These are phyloP conservation scores for Kluyveromyces marxianus DNA, from an alignment of 1,139 yeast species.

Conservation along the genomic window DNA sequence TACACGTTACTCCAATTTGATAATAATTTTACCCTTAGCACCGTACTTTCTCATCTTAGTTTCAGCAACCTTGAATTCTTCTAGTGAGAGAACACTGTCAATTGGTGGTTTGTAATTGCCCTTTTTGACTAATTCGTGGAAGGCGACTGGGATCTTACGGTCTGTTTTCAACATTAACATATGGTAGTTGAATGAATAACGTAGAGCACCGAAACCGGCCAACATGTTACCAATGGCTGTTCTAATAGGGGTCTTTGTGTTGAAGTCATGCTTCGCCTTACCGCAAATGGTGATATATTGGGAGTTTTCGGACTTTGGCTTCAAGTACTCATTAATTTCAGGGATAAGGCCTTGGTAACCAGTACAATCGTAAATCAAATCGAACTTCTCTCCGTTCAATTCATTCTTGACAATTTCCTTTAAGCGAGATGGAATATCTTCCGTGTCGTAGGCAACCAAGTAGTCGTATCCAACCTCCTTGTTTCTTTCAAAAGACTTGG, in stretches of 20 bases:
- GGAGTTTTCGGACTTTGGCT: slow-evolving; percentile 35
- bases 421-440: slow-evolving; percentile 29
- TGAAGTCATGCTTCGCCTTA: slow-evolving; percentile 33
- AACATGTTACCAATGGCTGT: slow-evolving; percentile 15
- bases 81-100: slow-evolving; percentile 47
- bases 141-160: slow-evolving; percentile 30
- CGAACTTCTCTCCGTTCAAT: slow-evolving; percentile 36
- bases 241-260: slow-evolving; percentile 21
- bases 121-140: slow-evolving; percentile 34
- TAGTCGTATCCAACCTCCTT: slow-evolving; percentile 45
- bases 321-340: slow-evolving; percentile 33
- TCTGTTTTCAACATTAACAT: slow-evolving; percentile 17
- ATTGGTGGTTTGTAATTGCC: slow-evolving; percentile 40
- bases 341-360: slow-evolving; percentile 38
- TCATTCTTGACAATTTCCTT: slow-evolving; percentile 29
- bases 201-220: not conserved
- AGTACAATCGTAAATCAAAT: slow-evolving; percentile 41
- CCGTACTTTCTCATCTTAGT: slow-evolving; percentile 39
- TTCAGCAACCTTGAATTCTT: slow-evolving; percentile 43
- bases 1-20: slow-evolving; percentile 23
- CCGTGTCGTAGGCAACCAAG: slow-evolving; percentile 43
- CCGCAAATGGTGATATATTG: slow-evolving; percentile 48
- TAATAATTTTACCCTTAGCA: slow-evolving; percentile 58
- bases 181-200: slow-evolving; percentile 23
- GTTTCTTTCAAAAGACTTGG: slow-evolving; percentile 36